Base-by-base conservation (phyloP, 768 basidiomycete species). In the Collybia sordida region DNA sequence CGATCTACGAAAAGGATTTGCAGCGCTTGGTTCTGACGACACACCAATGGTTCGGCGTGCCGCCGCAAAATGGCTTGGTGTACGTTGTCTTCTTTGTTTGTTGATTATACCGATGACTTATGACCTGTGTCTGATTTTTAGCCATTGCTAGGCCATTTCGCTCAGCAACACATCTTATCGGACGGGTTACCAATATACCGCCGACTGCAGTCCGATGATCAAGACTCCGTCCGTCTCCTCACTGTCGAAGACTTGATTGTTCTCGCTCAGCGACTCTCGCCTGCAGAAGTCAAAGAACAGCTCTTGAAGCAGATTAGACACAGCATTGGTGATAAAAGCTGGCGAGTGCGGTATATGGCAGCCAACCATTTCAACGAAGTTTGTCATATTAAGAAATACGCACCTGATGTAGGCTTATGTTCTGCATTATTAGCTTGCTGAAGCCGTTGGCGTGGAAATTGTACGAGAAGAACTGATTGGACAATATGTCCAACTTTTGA, bases 341-440 rank as follows among this genome's bases (percentile, higher is more conserved):
- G 97, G 97, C 79, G 97, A 58, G 97, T 99, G 46, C 79, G 97
- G 65, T 99, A 98, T 69, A 98, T 98, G 95, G 93, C 94, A 14
- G 96, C 95, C 2, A 93, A 83, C 55, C 92, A 98, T 67, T 98
- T 98, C 70, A 97, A 98, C 57, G 89, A 94, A 79, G 93, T 90
- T 55, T 49, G 74, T 51, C n/a, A 7, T 25, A 27, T 6, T 4
- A n/a, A n/a, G n/a, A n/a, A n/a, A n/a, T n/a, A 21, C 14, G 31
- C 21, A 19, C 21, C 14, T 24, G 24, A 40, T 19, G 19, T 37
- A 4, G 12, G 38, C 11, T 34, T 8, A 21, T 25, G 11, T 18
- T 36, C 18, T 23, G 14, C 25, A 28, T 45, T 34, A 47, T 27
- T 52, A 95, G 92, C 83, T 99, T 47, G 93, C 96, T 1, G 88